These are phyloP conservation scores for Eleusine coracana DNA, from an alignment of 176 grass and related monocot species.

Conservation along the genomic window DNA sequence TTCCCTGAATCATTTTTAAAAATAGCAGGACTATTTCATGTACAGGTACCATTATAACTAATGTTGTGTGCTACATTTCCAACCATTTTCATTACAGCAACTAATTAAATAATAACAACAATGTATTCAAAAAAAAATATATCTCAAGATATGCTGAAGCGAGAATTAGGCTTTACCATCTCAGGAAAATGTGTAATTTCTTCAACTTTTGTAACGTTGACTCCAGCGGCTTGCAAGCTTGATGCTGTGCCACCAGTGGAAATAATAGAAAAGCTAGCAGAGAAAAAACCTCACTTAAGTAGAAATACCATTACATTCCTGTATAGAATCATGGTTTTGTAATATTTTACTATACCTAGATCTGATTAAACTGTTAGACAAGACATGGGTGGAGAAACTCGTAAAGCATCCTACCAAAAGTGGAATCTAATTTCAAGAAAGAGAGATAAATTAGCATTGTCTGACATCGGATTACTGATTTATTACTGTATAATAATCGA, in stretches of 20 bases:
- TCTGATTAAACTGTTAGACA: neutral
- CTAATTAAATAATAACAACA: neutral
- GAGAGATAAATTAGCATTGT: neutral
- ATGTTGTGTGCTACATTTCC: neutral
- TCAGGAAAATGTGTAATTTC: conserved; percentile 93
- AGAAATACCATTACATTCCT: neutral
- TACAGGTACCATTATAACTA: too few species aligned
- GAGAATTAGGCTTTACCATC: conserved; percentile 68
- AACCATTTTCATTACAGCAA: conserved; percentile 7
- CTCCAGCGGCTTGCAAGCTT: conserved; percentile 79
- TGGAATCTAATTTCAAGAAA: neutral
- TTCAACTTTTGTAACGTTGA: conserved; percentile 91
- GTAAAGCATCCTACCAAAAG: neutral
- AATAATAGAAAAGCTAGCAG: conserved; percentile 70
- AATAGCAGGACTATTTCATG: too few species aligned
- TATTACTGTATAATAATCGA: too few species aligned
- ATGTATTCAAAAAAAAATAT: neutral
- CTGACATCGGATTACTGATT: neutral
- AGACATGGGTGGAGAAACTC: neutral
- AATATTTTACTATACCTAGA: conserved; percentile 18
- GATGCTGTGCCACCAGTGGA: conserved; percentile 94
- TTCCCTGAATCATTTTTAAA: too few species aligned
- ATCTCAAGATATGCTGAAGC: conserved; percentile 8
- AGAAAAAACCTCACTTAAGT: neutral
- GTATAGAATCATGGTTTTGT: conserved; percentile 2